Base-by-base conservation (phyloP, 2,329 filamentous ascomycete species). In the Remersonia thermophila region DNA sequence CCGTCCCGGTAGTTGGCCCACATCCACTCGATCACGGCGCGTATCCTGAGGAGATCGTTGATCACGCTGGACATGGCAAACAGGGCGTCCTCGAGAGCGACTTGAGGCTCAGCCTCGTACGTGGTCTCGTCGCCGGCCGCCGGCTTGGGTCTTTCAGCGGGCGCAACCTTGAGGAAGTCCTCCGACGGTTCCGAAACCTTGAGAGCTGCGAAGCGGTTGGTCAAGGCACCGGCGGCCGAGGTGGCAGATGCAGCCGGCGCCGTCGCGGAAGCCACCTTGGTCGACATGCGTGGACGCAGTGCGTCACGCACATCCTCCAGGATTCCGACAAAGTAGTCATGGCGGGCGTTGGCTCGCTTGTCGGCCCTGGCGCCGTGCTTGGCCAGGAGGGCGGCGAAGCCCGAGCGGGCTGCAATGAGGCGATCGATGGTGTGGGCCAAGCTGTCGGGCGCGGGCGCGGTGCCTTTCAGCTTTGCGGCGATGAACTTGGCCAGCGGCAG, bases 401-500 rank as follows among this genome's bases (percentile, higher is more conserved):
- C 41, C 15, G 51, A 43, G 8, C 61, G 54, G 3, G 52, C 35
- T 7, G 39, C n/a, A 23, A 66, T 66, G n/a, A 59, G 51, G 1
- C 57, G 53, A 18, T 57, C 43, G 3, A 67, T 42, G 0, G 58
- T 55, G 4, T 36, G 36, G 1, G 40, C 35, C 20, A 66, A 50
- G 5, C 47, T 43, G 0, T 15, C 13, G 0, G 60, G 57, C 0
- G 63, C 48, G 1, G 47, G 30, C 1, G 55, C 30, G 3, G 44
- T 14, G 1, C 50, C 20, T 23, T 9, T 9, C 9, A 23, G 5
- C 20, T 23, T 23, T 9, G 5, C 20, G 4, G 49, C 53, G 20
- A 65, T 55, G 40, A 52, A 58, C 27, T 60, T 46, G 14, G 60
- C 62, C 6, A 66, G 42, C 0, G 49, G 47, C 1, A 59, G 40